Base-by-base conservation (phyloP, 1,139 yeast species). In the Magnusiomyces fungicola region DNA sequence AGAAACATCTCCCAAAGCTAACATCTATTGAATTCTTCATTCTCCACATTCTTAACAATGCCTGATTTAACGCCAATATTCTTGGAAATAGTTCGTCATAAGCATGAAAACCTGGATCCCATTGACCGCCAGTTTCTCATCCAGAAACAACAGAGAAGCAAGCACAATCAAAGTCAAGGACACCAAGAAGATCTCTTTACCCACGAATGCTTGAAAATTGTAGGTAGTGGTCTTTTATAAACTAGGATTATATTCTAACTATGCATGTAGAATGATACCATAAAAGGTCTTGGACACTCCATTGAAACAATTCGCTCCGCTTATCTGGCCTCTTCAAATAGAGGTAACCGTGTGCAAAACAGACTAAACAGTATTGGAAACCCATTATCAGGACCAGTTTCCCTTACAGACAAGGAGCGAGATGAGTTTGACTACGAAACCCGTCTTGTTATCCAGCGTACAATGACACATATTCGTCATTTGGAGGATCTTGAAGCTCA, bases 351-450 rank as follows among this genome's bases (percentile, higher is more conserved):
- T 12, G 36, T 18, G 23, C 22, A 2, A 16, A 36, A 27, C 14
- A 12, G 27, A 5, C 16, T 41, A 14, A 24, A 25, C 6, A n/a
- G 23, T 14, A 7, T 19, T 10, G n/a, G 37, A 14, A 32, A 16
- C 38, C 21, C 42, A 12, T 41, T 33, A 14, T 48, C 37, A 39
- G 38, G 38, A 16, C 19, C 29, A 5, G 57, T 53, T 10, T 43
- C 57, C 9, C 48, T 70, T 54, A 64, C 69, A 5, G 73, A 69
- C 37, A 58, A 61, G 37, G 70, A 71, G 47, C 58, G 70, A 25
- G 73, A 70, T 52, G 71, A 69, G 24, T 65, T 71, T 42, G 75
- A 71, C 57, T 68, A 66, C 52, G 71, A 69, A 48, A 65, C 70
- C 16, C 59, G 66, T 25, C 54, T 59, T 46, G 61, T 67, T 34